These are phyloP conservation scores for Ophiocordyceps robertsii DNA, from an alignment of 2,329 filamentous ascomycete genomes.

Conservation along the genomic window DNA sequence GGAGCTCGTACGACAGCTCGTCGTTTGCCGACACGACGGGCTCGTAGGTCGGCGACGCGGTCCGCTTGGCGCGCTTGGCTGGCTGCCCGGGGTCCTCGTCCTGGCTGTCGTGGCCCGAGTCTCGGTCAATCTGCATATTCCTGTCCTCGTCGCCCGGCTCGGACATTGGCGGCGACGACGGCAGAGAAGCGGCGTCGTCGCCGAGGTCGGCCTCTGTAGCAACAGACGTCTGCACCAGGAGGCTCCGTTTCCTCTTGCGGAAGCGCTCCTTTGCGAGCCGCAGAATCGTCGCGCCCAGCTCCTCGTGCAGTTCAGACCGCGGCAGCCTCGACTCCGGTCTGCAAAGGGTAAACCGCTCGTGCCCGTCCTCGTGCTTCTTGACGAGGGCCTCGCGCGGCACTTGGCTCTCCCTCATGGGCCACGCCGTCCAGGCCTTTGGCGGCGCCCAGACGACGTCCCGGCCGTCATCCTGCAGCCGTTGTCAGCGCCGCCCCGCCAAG, in stretches of 20 bases:
- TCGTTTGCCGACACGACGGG: conserved; percentile 58
- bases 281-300: conserved; percentile 52
- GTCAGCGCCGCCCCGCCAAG: conserved; percentile 9
- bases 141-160: conserved; percentile 1
- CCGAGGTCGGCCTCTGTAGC: not conserved
- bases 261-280: conserved; percentile 56
- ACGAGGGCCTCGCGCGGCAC: conserved; percentile 47
- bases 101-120: not conserved
- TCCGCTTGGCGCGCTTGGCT: not conserved
- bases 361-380: conserved; percentile 28
- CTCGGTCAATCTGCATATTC: not conserved
- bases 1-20: conserved; percentile 46
- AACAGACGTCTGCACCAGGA: conserved; percentile 1
- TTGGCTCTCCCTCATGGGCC: conserved; percentile 54
- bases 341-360: conserved; percentile 38
- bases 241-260: conserved; percentile 9
- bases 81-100: not conserved
- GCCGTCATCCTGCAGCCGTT: conserved; percentile 2
- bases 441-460: conserved; percentile 31
- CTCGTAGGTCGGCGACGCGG: conserved; percentile 15
- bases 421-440: conserved; percentile 63
- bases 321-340: conserved; percentile 29
- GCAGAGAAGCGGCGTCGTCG: not conserved
- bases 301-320: conserved; percentile 54
- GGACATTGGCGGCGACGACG: conserved; percentile 3